These are phyloP conservation scores for Pulchroboletus neoregius DNA, from an alignment of 1,284 basidiomycete species.

Conservation along the genomic window DNA sequence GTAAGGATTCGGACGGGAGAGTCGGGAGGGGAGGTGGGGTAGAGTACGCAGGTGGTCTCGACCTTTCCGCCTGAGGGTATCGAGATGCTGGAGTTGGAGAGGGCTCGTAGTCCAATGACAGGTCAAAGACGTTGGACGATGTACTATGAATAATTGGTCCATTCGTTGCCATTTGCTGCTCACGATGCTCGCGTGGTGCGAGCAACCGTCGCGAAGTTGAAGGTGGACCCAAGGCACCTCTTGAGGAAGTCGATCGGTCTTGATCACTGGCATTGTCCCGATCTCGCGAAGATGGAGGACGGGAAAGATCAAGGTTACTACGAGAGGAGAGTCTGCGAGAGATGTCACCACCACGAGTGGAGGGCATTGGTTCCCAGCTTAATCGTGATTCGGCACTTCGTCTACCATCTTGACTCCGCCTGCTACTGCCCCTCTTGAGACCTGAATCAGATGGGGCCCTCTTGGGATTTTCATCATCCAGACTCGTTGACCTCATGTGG, in stretches of 20 bases:
- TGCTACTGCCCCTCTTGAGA: constrained; percentile 36
- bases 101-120: constrained; percentile 55
- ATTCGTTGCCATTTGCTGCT: constrained; percentile 31
- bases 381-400: constrained; percentile 52
- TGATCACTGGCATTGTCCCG: constrained; percentile 28
- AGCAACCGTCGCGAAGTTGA: constrained; percentile 47
- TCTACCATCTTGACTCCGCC: constrained; percentile 50
- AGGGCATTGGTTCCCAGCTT: constrained; percentile 50
- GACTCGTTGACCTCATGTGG: constrained; percentile 45
- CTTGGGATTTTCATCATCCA: constrained; percentile 42
- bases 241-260: constrained; percentile 35
- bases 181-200: constrained; percentile 49
- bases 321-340: constrained; percentile 32
- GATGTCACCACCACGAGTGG: constrained; percentile 21
- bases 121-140: constrained; percentile 32
- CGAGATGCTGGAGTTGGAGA: constrained; percentile 61
- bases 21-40: constrained; percentile 58
- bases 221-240: constrained; percentile 21
- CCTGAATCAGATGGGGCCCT: constrained; percentile 35
- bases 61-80: constrained; percentile 34
- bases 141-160: constrained; percentile 28
- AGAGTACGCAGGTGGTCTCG: constrained; percentile 41
- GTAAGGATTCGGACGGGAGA: constrained; percentile 52
- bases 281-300: constrained; percentile 30
- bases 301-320: constrained; percentile 31